phyloP scores from a whole-genome alignment of 805 yeast species.

The Starmerella powellii region DNA sequence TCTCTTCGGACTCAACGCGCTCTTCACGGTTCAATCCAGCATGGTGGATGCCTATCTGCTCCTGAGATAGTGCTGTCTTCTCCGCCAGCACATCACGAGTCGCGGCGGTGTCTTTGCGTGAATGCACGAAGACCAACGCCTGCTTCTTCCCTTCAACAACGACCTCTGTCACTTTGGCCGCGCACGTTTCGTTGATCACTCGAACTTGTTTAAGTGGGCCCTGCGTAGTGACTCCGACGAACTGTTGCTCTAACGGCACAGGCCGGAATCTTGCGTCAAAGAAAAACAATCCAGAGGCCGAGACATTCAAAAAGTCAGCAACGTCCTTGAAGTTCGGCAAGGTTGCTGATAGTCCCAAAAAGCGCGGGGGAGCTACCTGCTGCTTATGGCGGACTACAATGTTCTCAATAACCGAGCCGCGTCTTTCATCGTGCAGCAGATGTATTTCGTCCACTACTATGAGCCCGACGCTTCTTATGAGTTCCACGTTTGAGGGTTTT shows the following conservation, averaged over 20 bases:
- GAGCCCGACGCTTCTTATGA: constrained; percentile 51
- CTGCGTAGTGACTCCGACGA: constrained; percentile 75
- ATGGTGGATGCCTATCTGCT: constrained; percentile 80
- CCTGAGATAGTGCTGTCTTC: constrained; percentile 41
- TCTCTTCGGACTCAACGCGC: constrained; percentile 70
- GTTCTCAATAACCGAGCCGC: constrained; percentile 90
- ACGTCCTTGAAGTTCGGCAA: constrained; percentile 83
- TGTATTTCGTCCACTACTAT: constrained; percentile 88
- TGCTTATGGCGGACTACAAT: constrained; percentile 66
- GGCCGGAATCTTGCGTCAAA: constrained; percentile 82
- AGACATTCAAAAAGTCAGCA: constrained; percentile 64
- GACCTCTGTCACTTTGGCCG: constrained; percentile 59
- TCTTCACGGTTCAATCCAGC: constrained; percentile 92
- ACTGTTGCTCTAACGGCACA: constrained; percentile 81
- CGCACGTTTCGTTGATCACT: constrained; percentile 86
- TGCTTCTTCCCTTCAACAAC: constrained; percentile 48
- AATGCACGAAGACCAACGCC: constrained; percentile 82
- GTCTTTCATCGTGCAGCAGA: constrained; percentile 66
- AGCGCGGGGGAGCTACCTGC: constrained; percentile 34
- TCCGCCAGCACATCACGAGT: constrained; percentile 46
- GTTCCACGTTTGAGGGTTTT: constrained; percentile 56
- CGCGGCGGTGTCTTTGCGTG: constrained; percentile 83
- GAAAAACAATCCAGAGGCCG: constrained; percentile 47
- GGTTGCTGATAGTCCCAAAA: constrained; percentile 86
- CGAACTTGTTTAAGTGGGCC: constrained; percentile 62